Base-by-base conservation (phyloP, 1,284 basidiomycete genomes). In the Ustilago lituana region DNA sequence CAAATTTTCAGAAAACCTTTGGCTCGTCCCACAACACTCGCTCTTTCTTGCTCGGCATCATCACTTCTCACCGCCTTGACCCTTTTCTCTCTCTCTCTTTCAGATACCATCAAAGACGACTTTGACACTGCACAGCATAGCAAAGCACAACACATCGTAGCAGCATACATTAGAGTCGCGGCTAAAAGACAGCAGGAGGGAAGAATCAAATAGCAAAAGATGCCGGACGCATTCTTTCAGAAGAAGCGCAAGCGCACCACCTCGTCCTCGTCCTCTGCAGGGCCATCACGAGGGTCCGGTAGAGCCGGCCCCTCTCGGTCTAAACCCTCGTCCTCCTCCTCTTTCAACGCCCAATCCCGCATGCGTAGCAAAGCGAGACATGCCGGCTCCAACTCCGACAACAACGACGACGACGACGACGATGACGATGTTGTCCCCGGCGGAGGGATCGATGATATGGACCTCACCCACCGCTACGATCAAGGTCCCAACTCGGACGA, bases 141-240 rank as follows among this genome's bases (percentile, higher is more conserved):
- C n/a, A n/a, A n/a, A n/a, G n/a, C n/a, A n/a, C n/a, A n/a, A n/a
- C n/a, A n/a, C n/a, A n/a, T n/a, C n/a, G n/a, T n/a, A n/a, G n/a
- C n/a, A n/a, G n/a, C n/a, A n/a, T n/a, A n/a, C n/a, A n/a, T n/a
- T n/a, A n/a, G n/a, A n/a, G n/a, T 9, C 9, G 12, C 26, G 27
- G 12, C 27, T 7, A 29, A 29, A 29, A 29, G 27, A 29, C 7
- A 29, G 27, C 12, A 29, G 27, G 7, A 12, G 7, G n/a, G n/a
- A n/a, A n/a, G n/a, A n/a, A n/a, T n/a, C n/a, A n/a, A n/a, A n/a
- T n/a, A n/a, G 31, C 20, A 46, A 40, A 58, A n/a, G 27, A 82
- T 82, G 80, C 76, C 80, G 20, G 80, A 82, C 67, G 63, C 78
- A 6, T 82, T 82, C 71, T 82, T 82, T 56, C 79, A 82, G 54